phyloP scores from a whole-genome alignment of 176 grass and related monocot genomes.

The Juncus effusus region DNA sequence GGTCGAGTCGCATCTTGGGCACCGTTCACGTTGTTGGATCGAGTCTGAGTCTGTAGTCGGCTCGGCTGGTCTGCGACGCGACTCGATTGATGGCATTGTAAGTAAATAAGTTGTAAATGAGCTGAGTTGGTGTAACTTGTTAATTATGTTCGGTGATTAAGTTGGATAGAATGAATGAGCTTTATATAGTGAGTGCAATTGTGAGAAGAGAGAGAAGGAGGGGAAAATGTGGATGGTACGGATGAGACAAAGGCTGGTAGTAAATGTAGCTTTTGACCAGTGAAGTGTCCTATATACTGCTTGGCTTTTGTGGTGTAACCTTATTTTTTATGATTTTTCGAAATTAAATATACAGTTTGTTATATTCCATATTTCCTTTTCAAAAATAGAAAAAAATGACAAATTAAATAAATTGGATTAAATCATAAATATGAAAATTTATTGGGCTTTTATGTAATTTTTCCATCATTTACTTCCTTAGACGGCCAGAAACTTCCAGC shows the following conservation, averaged over 20 bases:
- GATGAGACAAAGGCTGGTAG: slow-evolving; percentile 29
- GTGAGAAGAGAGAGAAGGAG: not conserved
- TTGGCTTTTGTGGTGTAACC: too few species aligned
- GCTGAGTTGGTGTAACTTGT: slow-evolving; percentile 9
- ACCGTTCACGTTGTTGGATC: slow-evolving; percentile 47
- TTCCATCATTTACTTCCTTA: too few species aligned
- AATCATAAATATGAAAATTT: too few species aligned
- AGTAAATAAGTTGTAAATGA: not conserved
- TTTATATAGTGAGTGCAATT: slow-evolving; percentile 1
- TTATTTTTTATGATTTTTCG: too few species aligned
- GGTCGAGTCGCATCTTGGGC: slow-evolving; percentile 81
- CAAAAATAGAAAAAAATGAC: too few species aligned
- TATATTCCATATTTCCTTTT: too few species aligned
- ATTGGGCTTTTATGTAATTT: too few species aligned
- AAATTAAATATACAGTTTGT: too few species aligned
- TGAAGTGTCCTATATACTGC: too few species aligned
- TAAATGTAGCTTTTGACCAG: not conserved
- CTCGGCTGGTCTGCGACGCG: slow-evolving; percentile 9
- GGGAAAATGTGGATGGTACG: slow-evolving; percentile 21
- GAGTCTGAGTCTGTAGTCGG: not conserved
- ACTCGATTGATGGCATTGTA: slow-evolving; percentile 24
- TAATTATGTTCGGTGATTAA: not conserved
- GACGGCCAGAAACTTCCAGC: too few species aligned
- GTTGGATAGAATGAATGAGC: not conserved
- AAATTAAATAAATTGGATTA: too few species aligned